Evolutionary conservation across 305 asterid species (phyloP), one percentile per base, ranked within the genome.

Genomic region (Euphrasia arctica): DNA sequence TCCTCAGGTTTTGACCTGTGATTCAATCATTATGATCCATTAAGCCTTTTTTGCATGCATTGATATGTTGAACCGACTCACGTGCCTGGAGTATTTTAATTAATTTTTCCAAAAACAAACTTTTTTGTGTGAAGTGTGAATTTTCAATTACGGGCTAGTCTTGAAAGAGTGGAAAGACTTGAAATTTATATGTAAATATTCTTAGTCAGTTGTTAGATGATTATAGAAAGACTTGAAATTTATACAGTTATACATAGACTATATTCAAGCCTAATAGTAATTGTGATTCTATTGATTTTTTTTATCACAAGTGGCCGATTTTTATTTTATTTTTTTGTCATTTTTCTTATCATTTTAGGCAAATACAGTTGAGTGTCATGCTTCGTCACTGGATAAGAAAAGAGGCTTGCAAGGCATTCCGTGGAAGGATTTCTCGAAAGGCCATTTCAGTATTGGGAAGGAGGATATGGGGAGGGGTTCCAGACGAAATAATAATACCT

Each of bases 391-490:
- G n/a, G 90, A 83, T 60, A 85, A 83, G 78, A 84, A 72, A 76
- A 77, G 70, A 28, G 74, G 77, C 39, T 60, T 84, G 66, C 89
- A 83, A 76, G 92, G 95, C 66, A 54, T 68, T 13, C 79, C 84
- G 1, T 79, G 76, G 84, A 87, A 79, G 74, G 95, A 80, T 75
- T 81, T 75, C 72, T 77, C 88, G 5, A 81, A 72, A 78, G 78
- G 79, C 25, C 76, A 74, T 72, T 65, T 86, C 69, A 74, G 54
- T 65, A 67, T 74, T 31, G 78, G 78, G 69, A 89, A 68, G 75
- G 96, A 80, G 62, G 90, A 77, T 43, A 80, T 50, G 68, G 85
- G 77, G 97, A 88, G 92, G 76, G 77, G 69, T 62, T 58, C 86
- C 41, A 67, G 68, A 66, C 64, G 62, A 14, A 79, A 64, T 75